A percentile compares a stretch with the other conserved stretches of the same genome.
Evolutionary conservation across 768 basidiomycete genomes (phyloP).

Genomic region (Paxillus involutus): DNA sequence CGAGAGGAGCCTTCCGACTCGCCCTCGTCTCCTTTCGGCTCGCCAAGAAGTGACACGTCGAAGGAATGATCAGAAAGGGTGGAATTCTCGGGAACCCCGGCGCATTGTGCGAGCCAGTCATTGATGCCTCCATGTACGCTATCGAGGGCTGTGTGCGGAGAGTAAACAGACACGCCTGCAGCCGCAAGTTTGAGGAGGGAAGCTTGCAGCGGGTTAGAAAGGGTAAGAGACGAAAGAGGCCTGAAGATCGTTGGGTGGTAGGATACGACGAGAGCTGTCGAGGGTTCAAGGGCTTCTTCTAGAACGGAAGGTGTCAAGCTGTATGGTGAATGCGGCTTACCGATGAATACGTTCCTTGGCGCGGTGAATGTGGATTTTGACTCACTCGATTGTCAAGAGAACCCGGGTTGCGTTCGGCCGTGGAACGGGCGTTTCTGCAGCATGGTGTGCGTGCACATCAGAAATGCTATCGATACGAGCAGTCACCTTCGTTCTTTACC

Average conservation of each 20-base stretch:
- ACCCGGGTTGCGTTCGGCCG: constrained; percentile 48
- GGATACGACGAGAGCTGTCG: constrained; percentile 67
- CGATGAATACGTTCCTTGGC: constrained; percentile 8
- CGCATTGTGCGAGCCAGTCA: constrained; percentile 76
- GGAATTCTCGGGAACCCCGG: constrained; percentile 36
- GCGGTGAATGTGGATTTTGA: background rate
- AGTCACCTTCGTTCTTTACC: constrained; percentile 41
- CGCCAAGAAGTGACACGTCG: constrained; percentile 34
- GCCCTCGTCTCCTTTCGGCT: constrained; percentile 47
- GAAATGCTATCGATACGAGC: background rate
- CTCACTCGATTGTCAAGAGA: constrained; percentile 73
- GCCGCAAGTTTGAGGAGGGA: constrained; percentile 80
- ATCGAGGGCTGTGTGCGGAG: constrained; percentile 89
- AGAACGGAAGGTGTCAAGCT: constrained; percentile 76
- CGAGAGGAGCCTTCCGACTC: constrained; percentile 69
- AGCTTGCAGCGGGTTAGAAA: constrained; percentile 74
- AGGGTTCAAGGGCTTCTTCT: constrained; percentile 61
- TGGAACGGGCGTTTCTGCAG: constrained; percentile 52
- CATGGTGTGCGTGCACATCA: background rate
- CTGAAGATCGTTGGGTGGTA: constrained; percentile 89
- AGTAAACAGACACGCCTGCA: constrained; percentile 81
- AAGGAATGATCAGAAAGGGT: constrained; percentile 26
- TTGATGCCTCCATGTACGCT: constrained; percentile 83
- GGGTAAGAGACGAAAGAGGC: constrained; percentile 71
- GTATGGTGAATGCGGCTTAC: constrained; percentile 23